Evolutionary conservation across 805 yeast species (phyloP), one percentile per base, ranked within the genome.

Genomic region (Kuraishia ogatae): DNA sequence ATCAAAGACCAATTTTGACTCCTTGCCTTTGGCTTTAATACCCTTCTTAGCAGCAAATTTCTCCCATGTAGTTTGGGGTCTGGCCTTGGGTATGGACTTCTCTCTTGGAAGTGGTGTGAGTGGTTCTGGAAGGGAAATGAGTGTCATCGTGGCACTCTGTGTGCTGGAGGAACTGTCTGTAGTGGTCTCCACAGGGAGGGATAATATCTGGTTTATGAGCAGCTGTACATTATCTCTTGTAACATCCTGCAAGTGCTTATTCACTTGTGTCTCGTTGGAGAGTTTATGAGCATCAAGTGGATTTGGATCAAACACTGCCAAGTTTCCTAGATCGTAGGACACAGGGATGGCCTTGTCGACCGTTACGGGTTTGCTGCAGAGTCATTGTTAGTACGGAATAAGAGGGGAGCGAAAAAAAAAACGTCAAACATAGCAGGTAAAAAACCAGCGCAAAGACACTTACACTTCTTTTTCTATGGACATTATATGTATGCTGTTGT

Each of bases 21-120:
- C 85, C 69, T 86, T 91, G 58, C 88, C 89, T 78, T 89, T 92
- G 73, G 96, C 81, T 72, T 87, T 78, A 69, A 94, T 94, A 65
- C 98, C 98, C 75, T 94, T 94, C 79, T 83, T 89, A 57, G 87
- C 87, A 60, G 99, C 99, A 76, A 94, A 94, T 66, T 81, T 80
- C 74, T 94, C 97, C 99, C 99, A 94, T 74, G 85, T 91, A 61
- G 99, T 92, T 63, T 84, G 88, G 55, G 93, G 86, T 75, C 89
- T 94, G 54, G 89, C 84, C 73, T 91, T 92, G 57, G 99, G 99
- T 64, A 94, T 73, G 51, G 97, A 85, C 74, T 94, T 94, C 70
- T 94, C 99, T 78, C 99, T 81, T 55, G 99, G 99, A 59, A 92
- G 76, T 56, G 73, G 80, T 20, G 96, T 85, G 17, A 79, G 71